Conservation (phyloP, 345 rosid species). For the Gossypium rotundifolium region DNA sequence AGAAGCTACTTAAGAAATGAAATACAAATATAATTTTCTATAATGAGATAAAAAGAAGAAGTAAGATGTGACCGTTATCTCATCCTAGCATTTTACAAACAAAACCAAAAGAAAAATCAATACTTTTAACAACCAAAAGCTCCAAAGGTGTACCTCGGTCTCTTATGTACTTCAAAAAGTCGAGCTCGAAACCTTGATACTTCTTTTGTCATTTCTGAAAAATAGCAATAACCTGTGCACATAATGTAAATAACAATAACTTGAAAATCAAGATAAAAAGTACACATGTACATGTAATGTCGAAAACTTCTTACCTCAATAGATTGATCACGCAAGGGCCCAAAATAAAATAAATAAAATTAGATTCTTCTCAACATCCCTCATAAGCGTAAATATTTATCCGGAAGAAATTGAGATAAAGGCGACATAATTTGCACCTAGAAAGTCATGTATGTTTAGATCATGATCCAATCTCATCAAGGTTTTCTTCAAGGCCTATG, state of each 20-base stretch:
- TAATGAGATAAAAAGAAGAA: background rate
- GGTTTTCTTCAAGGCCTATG: slow-evolving; percentile 78
- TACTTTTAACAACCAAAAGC: slow-evolving; percentile 13
- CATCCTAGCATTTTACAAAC: background rate
- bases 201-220: slow-evolving; percentile 58
- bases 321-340: slow-evolving; percentile 50
- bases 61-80: background rate
- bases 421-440: slow-evolving; percentile 56
- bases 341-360: background rate
- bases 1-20: background rate
- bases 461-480: slow-evolving; percentile 91
- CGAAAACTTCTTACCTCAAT: slow-evolving; percentile 47
- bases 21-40: background rate
- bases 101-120: slow-evolving; percentile 5
- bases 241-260: slow-evolving; percentile 1
- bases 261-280: slow-evolving; percentile 11
- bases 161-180: slow-evolving; percentile 58
- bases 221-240: slow-evolving; percentile 18
- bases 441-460: slow-evolving; percentile 71
- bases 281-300: background rate
- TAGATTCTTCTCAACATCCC: slow-evolving; percentile 19
- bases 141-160: slow-evolving; percentile 57
- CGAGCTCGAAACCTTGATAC: slow-evolving; percentile 50
- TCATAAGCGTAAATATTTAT: slow-evolving; percentile 2
- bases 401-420: slow-evolving; percentile 6